Conservation (phyloP, 345 rosid genomes). For the Brassica nigra region DNA sequence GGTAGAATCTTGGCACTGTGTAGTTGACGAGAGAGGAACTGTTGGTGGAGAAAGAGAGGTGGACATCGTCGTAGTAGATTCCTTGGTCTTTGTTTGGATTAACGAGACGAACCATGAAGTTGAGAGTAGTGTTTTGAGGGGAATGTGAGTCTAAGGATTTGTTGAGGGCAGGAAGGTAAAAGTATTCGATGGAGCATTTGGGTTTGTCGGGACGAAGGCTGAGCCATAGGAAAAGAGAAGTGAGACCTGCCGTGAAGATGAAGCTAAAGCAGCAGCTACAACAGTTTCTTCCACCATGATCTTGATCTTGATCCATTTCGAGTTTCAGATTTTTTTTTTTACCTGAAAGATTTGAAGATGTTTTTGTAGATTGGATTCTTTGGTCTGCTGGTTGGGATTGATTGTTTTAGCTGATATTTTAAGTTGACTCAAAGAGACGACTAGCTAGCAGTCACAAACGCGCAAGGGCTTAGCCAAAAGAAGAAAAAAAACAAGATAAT, state of each 20-base stretch:
- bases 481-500: not conserved
- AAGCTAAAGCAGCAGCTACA: not conserved
- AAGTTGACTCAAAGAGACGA: constrained; percentile 5
- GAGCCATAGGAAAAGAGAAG: not conserved
- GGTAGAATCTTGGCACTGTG: constrained; percentile 49
- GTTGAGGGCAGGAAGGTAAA: constrained; percentile 68
- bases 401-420: not conserved
- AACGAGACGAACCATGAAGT: constrained; percentile 47
- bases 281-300: not conserved
- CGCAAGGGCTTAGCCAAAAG: not conserved
- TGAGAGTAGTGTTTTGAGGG: constrained; percentile 43
- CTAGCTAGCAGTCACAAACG: not conserved
- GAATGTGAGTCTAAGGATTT: constrained; percentile 34
- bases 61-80: constrained; percentile 60
- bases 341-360: not conserved
- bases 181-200: constrained; percentile 45
- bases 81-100: constrained; percentile 81
- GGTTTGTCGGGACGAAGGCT: constrained; percentile 38
- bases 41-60: constrained; percentile 45
- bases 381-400: not conserved
- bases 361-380: not conserved
- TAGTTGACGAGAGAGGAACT: constrained; percentile 25
- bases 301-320: not conserved
- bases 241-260: not conserved
- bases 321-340: not conserved